These are phyloP conservation scores for Platanus orientalis DNA, from an alignment of 164 flowering plant species.

Conservation along the genomic window DNA sequence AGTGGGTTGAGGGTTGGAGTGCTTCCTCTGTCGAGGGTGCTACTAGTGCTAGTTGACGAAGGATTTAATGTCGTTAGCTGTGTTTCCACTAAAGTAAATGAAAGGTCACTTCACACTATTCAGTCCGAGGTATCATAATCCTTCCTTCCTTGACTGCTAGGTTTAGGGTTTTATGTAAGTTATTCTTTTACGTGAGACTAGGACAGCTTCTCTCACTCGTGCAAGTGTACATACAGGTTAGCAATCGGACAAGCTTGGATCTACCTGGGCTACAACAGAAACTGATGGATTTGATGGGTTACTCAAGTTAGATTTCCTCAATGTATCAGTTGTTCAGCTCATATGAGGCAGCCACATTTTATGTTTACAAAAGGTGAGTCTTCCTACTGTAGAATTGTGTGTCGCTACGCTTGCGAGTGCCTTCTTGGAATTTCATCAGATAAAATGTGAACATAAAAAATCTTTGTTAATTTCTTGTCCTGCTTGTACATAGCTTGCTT, in stretches of 20 bases:
- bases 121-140: constrained; percentile 21
- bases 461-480: too few species aligned
- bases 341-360: too few species aligned
- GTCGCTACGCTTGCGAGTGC: too few species aligned
- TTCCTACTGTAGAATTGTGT: too few species aligned
- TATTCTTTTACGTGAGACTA: not conserved
- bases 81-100: not conserved
- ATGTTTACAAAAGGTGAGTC: too few species aligned
- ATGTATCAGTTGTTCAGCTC: too few species aligned
- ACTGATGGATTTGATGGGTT: too few species aligned
- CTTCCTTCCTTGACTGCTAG: not conserved
- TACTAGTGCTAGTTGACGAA: constrained; percentile 22
- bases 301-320: too few species aligned
- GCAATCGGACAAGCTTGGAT: not conserved
- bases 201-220: not conserved
- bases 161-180: not conserved
- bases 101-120: constrained; percentile 16
- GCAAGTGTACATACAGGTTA: not conserved
- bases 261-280: not conserved
- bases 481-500: too few species aligned
- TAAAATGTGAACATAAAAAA: too few species aligned
- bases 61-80: constrained; percentile 12
- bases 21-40: constrained; percentile 22
- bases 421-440: too few species aligned
- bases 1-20: not conserved